These are phyloP conservation scores for Fusarium xyrophilum DNA, from an alignment of 2,329 filamentous ascomycete genomes.

Conservation along the genomic window DNA sequence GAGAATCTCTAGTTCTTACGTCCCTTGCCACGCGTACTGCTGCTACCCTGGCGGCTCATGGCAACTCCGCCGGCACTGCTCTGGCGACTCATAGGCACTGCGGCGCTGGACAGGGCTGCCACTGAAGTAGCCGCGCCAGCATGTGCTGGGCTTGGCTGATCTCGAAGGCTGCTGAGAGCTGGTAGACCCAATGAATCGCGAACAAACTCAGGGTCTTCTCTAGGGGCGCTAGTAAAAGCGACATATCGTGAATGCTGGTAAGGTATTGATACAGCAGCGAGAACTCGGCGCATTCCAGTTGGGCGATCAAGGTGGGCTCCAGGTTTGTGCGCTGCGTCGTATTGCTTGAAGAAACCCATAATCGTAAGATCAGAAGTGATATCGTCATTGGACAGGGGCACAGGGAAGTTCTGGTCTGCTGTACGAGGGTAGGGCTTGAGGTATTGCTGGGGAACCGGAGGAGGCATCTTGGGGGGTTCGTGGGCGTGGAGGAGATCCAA, in stretches of 20 bases:
- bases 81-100: conserved; percentile 62
- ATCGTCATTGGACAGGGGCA: conserved; percentile 58
- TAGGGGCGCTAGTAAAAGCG: conserved; percentile 55
- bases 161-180: conserved; percentile 51
- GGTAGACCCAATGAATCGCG: conserved; percentile 59
- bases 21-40: conserved; percentile 58
- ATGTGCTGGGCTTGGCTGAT: conserved; percentile 47
- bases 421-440: conserved; percentile 63
- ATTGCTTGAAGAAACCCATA: conserved; percentile 65
- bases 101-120: conserved; percentile 45
- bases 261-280: conserved; percentile 61
- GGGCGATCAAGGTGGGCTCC: conserved; percentile 63
- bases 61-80: conserved; percentile 62
- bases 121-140: conserved; percentile 33
- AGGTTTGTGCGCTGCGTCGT: conserved; percentile 59
- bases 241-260: conserved; percentile 57
- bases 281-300: conserved; percentile 60
- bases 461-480: conserved; percentile 65
- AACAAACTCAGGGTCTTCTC: conserved; percentile 58
- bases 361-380: conserved; percentile 63
- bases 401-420: conserved; percentile 63
- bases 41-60: conserved; percentile 63
- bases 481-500: conserved; percentile 62
- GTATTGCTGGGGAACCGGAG: conserved; percentile 63
- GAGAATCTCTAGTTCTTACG: conserved; percentile 44